Conservation (phyloP, 1,284 basidiomycete genomes). For the Austroboletus rostrupii region DNA sequence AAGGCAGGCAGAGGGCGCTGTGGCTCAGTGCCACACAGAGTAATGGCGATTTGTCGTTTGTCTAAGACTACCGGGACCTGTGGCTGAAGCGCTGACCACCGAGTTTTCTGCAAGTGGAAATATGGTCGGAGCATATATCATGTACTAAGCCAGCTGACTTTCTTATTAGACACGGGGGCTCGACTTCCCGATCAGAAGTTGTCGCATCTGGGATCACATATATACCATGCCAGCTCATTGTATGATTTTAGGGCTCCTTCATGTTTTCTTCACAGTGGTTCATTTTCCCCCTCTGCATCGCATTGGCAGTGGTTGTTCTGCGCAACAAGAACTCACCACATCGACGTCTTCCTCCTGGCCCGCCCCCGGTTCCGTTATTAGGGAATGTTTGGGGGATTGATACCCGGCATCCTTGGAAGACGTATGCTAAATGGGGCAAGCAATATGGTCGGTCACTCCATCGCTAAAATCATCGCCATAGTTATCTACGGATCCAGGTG, state of each 20-base stretch:
- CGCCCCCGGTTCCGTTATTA: slow-evolving; percentile 17
- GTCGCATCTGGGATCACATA: background rate
- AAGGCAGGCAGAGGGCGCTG: too few species aligned
- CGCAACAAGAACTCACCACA: slow-evolving; percentile 2
- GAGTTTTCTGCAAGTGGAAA: too few species aligned
- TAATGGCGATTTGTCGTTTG: too few species aligned
- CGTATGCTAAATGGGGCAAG: slow-evolving; percentile 21
- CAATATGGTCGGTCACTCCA: slow-evolving; percentile 18
- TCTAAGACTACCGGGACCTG: too few species aligned
- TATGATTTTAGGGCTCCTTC: background rate
- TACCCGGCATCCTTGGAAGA: slow-evolving; percentile 18
- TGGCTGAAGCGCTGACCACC: too few species aligned
- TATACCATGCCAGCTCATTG: background rate
- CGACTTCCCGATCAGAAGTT: too few species aligned
- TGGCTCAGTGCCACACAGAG: too few species aligned
- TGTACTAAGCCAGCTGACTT: too few species aligned
- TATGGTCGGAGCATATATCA: too few species aligned
- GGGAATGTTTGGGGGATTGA: slow-evolving; percentile 21
- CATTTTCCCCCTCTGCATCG: slow-evolving; percentile 8
- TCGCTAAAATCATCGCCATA: background rate
- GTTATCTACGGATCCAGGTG: slow-evolving; percentile 10
- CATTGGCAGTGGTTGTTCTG: slow-evolving; percentile 7
- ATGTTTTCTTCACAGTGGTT: background rate
- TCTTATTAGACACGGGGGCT: too few species aligned
- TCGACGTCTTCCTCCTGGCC: slow-evolving; percentile 21